phyloP scores from a whole-genome alignment of 106 monocot genomes.

The Phalaenopsis equestris region DNA sequence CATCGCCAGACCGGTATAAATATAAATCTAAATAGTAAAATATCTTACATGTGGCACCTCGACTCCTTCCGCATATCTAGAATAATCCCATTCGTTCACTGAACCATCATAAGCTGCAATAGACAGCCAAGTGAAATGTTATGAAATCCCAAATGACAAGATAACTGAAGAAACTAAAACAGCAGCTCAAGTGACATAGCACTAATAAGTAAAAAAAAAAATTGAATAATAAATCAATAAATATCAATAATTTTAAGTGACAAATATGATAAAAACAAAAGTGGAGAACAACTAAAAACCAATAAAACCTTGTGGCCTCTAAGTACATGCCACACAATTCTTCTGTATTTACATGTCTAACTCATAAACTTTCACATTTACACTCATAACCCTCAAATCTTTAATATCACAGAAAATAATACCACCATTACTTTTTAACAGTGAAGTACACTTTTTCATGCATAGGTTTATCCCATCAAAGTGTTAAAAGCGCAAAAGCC shows the following conservation, averaged over 20 bases:
- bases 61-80: constrained; percentile 41
- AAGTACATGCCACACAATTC: too few relatives aligned
- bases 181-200: not conserved
- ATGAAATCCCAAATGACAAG: not conserved
- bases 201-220: not conserved
- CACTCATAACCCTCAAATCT: too few relatives aligned
- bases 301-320: not conserved
- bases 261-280: not conserved
- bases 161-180: too few relatives aligned
- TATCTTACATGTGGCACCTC: constrained; percentile 34
- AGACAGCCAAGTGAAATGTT: not conserved
- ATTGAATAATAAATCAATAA: not conserved
- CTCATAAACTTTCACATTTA: too few relatives aligned
- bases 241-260: too few relatives aligned
- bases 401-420: too few relatives aligned
- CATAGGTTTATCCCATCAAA: too few relatives aligned
- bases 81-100: constrained; percentile 35
- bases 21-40: not conserved
- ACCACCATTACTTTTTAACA: too few relatives aligned
- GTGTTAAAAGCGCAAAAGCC: too few relatives aligned
- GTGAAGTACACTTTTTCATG: too few relatives aligned
- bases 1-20: not conserved
- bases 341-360: too few relatives aligned
- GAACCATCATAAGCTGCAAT: constrained; percentile 44
- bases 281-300: not conserved